Evolutionary conservation across 202 grass and related monocot species (phyloP).

Genomic region (Setaria viridis): DNA sequence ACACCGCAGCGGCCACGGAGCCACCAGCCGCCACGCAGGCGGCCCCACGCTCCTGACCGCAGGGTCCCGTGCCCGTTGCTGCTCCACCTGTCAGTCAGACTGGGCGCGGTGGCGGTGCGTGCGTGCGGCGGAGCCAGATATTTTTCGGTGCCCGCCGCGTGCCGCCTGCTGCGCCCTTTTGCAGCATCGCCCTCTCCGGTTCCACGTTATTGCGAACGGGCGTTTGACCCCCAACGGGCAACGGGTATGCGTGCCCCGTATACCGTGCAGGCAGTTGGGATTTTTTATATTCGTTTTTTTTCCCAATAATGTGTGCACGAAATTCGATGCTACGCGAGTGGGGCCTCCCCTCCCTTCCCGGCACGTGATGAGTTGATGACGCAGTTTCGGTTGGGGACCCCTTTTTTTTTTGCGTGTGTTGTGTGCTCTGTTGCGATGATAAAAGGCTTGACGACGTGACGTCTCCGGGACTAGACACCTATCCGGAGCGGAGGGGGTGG

Average conservation of each 20-base stretch:
- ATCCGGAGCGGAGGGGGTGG: neutral
- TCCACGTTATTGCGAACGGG: neutral
- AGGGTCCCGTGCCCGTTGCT: neutral
- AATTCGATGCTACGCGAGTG: neutral
- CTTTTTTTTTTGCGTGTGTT: neutral
- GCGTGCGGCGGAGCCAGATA: neutral
- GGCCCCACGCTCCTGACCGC: neutral
- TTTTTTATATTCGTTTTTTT: neutral
- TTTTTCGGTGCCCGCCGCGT: neutral
- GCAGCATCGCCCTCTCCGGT: neutral
- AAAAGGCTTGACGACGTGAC: neutral
- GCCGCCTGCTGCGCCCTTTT: neutral
- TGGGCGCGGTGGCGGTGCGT: neutral
- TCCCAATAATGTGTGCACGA: neutral
- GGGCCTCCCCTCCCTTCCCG: neutral
- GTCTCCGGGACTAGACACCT: neutral
- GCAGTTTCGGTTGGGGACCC: neutral
- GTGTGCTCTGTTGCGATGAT: neutral
- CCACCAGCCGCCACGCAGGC: too few relatives aligned
- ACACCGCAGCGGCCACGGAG: neutral
- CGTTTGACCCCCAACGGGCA: neutral
- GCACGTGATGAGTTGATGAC: neutral
- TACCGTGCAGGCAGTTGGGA: neutral
- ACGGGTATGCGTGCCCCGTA: neutral
- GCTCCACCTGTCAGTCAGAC: neutral